Conservation (phyloP, 176 grass and related monocot species). For the Dendrocalamus sinicus region DNA sequence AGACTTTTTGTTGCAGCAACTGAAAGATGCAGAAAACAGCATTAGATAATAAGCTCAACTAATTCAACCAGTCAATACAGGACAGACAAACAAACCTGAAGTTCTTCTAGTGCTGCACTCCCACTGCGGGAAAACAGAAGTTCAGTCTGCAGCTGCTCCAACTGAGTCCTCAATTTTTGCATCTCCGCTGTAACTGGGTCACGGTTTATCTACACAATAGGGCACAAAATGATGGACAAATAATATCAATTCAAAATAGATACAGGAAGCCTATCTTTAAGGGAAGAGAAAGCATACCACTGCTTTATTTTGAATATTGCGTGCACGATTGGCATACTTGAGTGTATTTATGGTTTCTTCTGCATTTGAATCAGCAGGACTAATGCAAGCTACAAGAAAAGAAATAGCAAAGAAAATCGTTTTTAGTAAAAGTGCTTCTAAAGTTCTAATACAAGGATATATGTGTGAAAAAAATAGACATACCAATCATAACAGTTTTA, state of each 20-base stretch:
- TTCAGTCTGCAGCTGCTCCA: slow-evolving; percentile 82
- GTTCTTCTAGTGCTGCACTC: slow-evolving; percentile 80
- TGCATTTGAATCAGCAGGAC: slow-evolving; percentile 83
- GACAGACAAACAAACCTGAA: slow-evolving; percentile 62
- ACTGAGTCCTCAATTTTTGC: slow-evolving; percentile 81
- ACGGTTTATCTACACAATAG: slow-evolving; percentile 71
- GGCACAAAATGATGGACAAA: slow-evolving; percentile 39
- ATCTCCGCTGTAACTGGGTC: slow-evolving; percentile 85
- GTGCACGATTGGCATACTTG: slow-evolving; percentile 87
- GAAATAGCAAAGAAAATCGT: slow-evolving; percentile 10
- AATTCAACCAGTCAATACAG: slow-evolving; percentile 1
- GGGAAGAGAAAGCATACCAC: slow-evolving; percentile 57
- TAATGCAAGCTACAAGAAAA: slow-evolving; percentile 70
- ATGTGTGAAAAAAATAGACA: slow-evolving; percentile 8
- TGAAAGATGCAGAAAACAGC: slow-evolving; percentile 41
- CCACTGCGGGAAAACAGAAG: slow-evolving; percentile 83
- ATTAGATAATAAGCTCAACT: slow-evolving; percentile 32
- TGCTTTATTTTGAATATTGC: slow-evolving; percentile 89
- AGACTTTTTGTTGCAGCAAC: slow-evolving; percentile 80
- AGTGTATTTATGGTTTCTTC: slow-evolving; percentile 92
- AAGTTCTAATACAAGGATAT: background rate
- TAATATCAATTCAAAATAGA: slow-evolving; percentile 3
- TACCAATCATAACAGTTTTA: slow-evolving; percentile 90
- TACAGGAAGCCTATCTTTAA: background rate
- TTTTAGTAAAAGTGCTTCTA: slow-evolving; percentile 31